Conservation (phyloP, 2,329 filamentous ascomycete species). For the Alternaria ethzedia region DNA sequence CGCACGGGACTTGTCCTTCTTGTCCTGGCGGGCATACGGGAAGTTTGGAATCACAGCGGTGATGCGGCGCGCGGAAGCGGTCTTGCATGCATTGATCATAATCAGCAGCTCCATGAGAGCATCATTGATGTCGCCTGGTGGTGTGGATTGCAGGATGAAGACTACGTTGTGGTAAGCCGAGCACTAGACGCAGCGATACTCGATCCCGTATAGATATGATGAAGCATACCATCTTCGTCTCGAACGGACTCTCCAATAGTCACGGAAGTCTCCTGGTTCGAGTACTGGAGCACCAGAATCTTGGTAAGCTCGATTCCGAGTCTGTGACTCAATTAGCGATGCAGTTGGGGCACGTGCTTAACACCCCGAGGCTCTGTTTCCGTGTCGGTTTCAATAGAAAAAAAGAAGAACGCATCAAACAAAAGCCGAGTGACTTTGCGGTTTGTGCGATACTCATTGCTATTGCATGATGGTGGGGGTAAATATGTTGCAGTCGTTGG, state of each 20-base stretch:
- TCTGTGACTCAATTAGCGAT: conserved; percentile 52
- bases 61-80: conserved; percentile 84
- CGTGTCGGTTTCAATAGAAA: neutral
- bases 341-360: neutral
- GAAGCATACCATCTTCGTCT: conserved; percentile 81
- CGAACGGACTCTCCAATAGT: conserved; percentile 95
- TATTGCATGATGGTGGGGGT: neutral
- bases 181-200: neutral
- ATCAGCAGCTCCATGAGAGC: conserved; percentile 97
- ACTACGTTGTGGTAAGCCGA: conserved; percentile 59
- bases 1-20: conserved; percentile 95
- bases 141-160: conserved; percentile 95
- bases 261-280: conserved; percentile 86
- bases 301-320: conserved; percentile 79
- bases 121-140: conserved; percentile 96
- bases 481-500: neutral
- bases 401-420: neutral
- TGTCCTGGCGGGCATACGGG: conserved; percentile 95
- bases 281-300: conserved; percentile 82
- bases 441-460: neutral
- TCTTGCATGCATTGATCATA: conserved; percentile 96
- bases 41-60: conserved; percentile 96
- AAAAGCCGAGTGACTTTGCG: neutral
- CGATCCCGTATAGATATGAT: neutral
- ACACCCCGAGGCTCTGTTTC: neutral